These are phyloP conservation scores for Elsinoe perseae DNA, from an alignment of 2,329 filamentous ascomycete genomes.

Conservation along the genomic window DNA sequence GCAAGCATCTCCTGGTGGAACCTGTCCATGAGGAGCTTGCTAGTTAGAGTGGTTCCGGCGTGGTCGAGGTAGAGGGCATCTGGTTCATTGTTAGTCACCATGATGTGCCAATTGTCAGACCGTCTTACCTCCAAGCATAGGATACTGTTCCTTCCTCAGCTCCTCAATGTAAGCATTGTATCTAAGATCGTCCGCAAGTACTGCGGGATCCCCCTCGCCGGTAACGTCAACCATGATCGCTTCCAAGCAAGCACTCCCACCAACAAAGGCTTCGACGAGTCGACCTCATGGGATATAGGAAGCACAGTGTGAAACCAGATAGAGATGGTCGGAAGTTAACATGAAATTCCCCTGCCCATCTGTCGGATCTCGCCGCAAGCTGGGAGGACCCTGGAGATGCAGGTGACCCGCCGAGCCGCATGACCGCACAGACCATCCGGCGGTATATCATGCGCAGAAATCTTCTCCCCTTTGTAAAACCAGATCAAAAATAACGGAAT, in stretches of 20 bases:
- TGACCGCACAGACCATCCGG: not conserved
- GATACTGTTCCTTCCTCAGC: slow-evolving; percentile 43
- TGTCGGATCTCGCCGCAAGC: slow-evolving; percentile 2
- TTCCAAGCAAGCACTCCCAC: not conserved
- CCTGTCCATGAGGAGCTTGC: slow-evolving; percentile 57
- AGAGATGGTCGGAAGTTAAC: not conserved
- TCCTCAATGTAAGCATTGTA: slow-evolving; percentile 41
- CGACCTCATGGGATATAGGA: not conserved
- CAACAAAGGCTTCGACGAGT: not conserved
- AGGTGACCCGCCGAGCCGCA: not conserved
- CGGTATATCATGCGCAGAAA: slow-evolving; percentile 9
- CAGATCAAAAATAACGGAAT: slow-evolving; percentile 56
- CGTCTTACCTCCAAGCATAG: slow-evolving; percentile 26
- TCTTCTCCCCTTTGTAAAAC: slow-evolving; percentile 32
- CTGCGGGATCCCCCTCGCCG: slow-evolving; percentile 4
- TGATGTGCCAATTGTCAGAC: not conserved
- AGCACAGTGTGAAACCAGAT: not conserved
- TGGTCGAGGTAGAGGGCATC: slow-evolving; percentile 68
- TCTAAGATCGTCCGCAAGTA: slow-evolving; percentile 9
- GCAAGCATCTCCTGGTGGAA: slow-evolving; percentile 71
- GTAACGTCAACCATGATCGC: slow-evolving; percentile 4
- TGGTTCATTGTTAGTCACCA: not conserved
- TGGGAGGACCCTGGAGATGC: not conserved
- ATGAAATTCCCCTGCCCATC: not conserved
- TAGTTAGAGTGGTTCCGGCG: slow-evolving; percentile 64